phyloP scores from a whole-genome alignment of 495 filamentous ascomycete genomes.

The Podospora pseudopauciseta region DNA sequence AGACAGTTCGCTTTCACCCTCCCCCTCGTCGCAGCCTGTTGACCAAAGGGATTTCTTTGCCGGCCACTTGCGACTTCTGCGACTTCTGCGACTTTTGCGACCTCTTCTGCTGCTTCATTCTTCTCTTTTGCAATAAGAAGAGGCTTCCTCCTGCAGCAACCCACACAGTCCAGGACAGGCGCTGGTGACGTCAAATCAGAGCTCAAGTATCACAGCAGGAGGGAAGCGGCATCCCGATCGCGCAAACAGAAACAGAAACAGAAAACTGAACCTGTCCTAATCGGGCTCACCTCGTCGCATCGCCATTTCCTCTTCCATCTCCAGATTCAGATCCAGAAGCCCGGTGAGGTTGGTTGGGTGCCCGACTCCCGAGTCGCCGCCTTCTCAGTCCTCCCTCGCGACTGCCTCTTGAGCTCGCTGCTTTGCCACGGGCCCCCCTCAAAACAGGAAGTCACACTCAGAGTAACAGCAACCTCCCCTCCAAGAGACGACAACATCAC shows the following conservation, averaged over 20 bases:
- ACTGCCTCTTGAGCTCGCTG: background rate
- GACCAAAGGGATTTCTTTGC: background rate
- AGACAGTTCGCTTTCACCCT: background rate
- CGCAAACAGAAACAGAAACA: background rate
- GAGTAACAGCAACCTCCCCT: too few species aligned
- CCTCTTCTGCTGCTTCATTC: background rate
- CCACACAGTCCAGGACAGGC: background rate
- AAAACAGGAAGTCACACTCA: background rate
- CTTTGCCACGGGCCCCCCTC: too few species aligned
- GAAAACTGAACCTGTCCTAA: background rate
- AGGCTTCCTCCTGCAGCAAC: background rate
- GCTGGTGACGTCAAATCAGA: slow-evolving; percentile 19
- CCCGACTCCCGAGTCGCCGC: background rate
- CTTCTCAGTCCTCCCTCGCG: background rate
- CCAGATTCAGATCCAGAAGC: background rate
- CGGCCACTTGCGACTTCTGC: background rate
- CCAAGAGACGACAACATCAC: too few species aligned
- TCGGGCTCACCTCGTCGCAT: background rate
- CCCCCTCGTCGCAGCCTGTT: background rate
- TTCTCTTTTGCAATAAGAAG: background rate
- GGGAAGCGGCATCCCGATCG: slow-evolving; percentile 15
- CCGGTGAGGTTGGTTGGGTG: background rate
- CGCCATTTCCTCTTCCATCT: background rate
- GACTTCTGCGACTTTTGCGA: background rate
- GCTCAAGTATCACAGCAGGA: slow-evolving; percentile 21